These are phyloP conservation scores for Polytrichum formosum DNA, from an alignment of 225 moss, liverwort and hornwort species.

Conservation along the genomic window DNA sequence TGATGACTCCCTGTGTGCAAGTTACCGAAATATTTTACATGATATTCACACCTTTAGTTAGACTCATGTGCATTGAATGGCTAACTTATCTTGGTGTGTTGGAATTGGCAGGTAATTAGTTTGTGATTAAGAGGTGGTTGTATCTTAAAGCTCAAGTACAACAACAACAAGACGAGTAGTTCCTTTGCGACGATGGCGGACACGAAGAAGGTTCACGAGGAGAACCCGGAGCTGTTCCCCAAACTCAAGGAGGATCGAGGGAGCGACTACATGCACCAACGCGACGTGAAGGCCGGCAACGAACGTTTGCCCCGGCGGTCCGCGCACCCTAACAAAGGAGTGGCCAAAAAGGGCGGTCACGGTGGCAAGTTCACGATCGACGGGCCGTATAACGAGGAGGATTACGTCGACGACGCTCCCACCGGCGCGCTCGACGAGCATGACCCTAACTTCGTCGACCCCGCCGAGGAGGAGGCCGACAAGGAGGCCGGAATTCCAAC, in stretches of 20 bases:
- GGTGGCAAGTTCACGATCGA: slow-evolving; percentile 66
- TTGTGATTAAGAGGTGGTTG: too few species aligned
- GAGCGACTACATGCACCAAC: slow-evolving; percentile 24
- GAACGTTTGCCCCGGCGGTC: slow-evolving; percentile 58
- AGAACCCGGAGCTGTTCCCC: slow-evolving; percentile 20
- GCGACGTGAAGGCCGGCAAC: slow-evolving; percentile 39
- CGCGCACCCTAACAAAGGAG: slow-evolving; percentile 29
- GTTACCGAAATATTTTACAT: too few species aligned
- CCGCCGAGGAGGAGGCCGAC: slow-evolving; percentile 32
- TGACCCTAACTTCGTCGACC: slow-evolving; percentile 68
- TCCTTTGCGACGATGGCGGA: slow-evolving; percentile 27
- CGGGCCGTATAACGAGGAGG: slow-evolving; percentile 34
- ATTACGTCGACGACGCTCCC: slow-evolving; percentile 16
- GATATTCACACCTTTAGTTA: too few species aligned
- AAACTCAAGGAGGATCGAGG: slow-evolving; percentile 15
- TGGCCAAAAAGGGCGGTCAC: slow-evolving; percentile 66
- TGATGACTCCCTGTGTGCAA: too few species aligned
- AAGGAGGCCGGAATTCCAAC: slow-evolving; percentile 11
- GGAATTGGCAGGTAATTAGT: too few species aligned
- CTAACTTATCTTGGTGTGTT: too few species aligned
- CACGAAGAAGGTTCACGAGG: slow-evolving; percentile 1
- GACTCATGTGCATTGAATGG: too few species aligned
- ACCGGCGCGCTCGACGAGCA: slow-evolving; percentile 44
- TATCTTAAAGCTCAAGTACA: too few species aligned
- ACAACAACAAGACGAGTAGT: too few species aligned